A percentile compares a stretch with the other conserved stretches of the same genome.
These are phyloP conservation scores for Kitagawia praeruptora DNA, from an alignment of 129 eudicot species.

Conservation along the genomic window DNA sequence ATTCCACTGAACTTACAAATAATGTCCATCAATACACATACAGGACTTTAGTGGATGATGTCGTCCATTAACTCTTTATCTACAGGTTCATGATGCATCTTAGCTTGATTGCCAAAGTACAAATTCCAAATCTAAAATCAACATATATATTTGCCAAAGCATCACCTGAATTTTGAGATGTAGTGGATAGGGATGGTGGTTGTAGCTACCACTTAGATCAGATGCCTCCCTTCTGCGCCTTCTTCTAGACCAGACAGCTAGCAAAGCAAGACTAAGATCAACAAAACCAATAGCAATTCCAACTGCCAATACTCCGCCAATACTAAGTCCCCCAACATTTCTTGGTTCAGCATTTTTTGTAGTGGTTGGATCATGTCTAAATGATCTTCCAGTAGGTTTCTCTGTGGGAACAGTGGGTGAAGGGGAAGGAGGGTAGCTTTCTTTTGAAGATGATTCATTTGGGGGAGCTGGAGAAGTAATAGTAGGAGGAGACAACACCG, in stretches of 20 bases:
- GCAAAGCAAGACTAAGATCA: constrained; percentile 40
- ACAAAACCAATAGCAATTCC: constrained; percentile 49
- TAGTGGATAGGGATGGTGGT: constrained; percentile 69
- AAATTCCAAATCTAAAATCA: constrained; percentile 13
- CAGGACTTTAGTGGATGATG: no score
- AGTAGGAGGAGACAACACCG: constrained; percentile 16
- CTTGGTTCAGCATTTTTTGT: constrained; percentile 19
- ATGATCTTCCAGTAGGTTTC: constrained; percentile 54
- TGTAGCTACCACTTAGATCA: constrained; percentile 29
- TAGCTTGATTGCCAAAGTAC: no score
- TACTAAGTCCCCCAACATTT: constrained; percentile 21
- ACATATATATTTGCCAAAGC: not conserved
- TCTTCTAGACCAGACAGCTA: constrained; percentile 50
- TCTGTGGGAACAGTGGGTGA: constrained; percentile 38
- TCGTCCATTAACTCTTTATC: no score
- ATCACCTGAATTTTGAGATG: constrained; percentile 87
- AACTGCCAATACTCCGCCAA: constrained; percentile 40
- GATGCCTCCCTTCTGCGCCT: constrained; percentile 46
- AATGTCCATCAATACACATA: no score
- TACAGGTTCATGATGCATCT: not conserved
- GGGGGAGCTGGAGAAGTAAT: constrained; percentile 8
- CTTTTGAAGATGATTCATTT: constrained; percentile 24
- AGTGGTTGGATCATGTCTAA: constrained; percentile 20
- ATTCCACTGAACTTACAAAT: no score
- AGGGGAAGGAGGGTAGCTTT: constrained; percentile 24